These are phyloP conservation scores for Macadamia tetraphylla DNA, from an alignment of 164 flowering plant species.

Conservation along the genomic window DNA sequence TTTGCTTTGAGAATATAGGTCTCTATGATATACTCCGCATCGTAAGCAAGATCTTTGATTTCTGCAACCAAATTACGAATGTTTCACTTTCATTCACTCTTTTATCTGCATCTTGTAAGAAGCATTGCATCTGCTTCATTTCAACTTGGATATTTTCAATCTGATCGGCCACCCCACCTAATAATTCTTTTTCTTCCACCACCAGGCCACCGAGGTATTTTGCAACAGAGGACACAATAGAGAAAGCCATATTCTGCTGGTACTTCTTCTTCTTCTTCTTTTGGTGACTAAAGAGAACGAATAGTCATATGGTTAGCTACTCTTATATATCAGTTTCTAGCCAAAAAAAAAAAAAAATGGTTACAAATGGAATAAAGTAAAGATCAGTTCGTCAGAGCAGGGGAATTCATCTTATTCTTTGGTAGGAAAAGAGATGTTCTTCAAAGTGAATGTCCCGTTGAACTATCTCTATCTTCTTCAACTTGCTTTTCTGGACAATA, in stretches of 20 bases:
- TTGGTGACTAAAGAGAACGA: too few relatives aligned
- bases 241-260: conserved; percentile 1
- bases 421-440: too few relatives aligned
- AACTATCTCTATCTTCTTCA: too few relatives aligned
- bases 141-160: conserved; percentile 16
- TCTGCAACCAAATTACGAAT: conserved; percentile 18
- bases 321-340: too few relatives aligned
- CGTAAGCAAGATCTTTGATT: conserved; percentile 12
- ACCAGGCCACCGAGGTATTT: conserved; percentile 16
- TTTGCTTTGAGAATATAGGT: conserved; percentile 1
- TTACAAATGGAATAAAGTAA: too few relatives aligned
- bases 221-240: conserved; percentile 12
- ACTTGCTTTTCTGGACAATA: too few relatives aligned
- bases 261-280: background rate
- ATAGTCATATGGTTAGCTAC: too few relatives aligned
- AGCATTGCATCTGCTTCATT: conserved; percentile 20
- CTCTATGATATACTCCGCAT: conserved; percentile 19
- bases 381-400: too few relatives aligned
- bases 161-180: conserved; percentile 14
- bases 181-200: conserved; percentile 11
- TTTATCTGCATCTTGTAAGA: conserved; percentile 24
- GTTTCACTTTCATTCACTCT: conserved; percentile 4
- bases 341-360: too few relatives aligned
- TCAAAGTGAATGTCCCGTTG: too few relatives aligned
- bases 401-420: too few relatives aligned